These are phyloP conservation scores for Leccinum broughii DNA, from an alignment of 768 basidiomycete genomes.

Conservation along the genomic window DNA sequence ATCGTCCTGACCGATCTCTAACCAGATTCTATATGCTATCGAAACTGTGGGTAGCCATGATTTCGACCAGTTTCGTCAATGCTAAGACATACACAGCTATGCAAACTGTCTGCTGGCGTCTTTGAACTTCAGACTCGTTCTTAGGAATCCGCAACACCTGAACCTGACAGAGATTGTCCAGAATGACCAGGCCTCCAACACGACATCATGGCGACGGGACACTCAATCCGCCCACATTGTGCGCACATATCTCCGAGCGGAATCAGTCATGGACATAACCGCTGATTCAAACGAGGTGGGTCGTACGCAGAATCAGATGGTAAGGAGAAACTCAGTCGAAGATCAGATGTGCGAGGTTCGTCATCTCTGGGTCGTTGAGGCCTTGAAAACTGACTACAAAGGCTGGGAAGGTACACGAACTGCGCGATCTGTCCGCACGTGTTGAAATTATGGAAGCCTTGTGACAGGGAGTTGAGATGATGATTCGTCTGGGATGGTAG, in stretches of 20 bases:
- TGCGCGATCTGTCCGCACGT: background rate
- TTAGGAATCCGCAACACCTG: background rate
- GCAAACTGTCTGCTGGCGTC: constrained; percentile 9
- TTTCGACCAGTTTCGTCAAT: too few relatives aligned
- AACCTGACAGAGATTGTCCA: background rate
- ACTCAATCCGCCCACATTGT: background rate
- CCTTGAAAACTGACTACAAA: too few relatives aligned
- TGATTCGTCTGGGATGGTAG: too few relatives aligned
- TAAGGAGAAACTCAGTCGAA: background rate
- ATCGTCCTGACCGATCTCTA: background rate
- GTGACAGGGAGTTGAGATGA: background rate
- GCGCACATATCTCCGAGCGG: background rate
- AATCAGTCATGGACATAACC: background rate
- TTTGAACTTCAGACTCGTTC: constrained; percentile 10
- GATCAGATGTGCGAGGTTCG: too few relatives aligned
- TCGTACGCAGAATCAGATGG: background rate
- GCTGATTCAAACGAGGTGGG: background rate
- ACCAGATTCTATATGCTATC: background rate
- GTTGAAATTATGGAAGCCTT: background rate
- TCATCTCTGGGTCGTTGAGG: background rate
- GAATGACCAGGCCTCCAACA: background rate
- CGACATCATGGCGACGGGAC: background rate
- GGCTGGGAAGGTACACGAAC: background rate
- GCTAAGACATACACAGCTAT: constrained; percentile 9
- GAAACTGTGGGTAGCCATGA: constrained; percentile 6